phyloP scores from a whole-genome alignment of 768 basidiomycete species.

The Galerina sulciceps region DNA sequence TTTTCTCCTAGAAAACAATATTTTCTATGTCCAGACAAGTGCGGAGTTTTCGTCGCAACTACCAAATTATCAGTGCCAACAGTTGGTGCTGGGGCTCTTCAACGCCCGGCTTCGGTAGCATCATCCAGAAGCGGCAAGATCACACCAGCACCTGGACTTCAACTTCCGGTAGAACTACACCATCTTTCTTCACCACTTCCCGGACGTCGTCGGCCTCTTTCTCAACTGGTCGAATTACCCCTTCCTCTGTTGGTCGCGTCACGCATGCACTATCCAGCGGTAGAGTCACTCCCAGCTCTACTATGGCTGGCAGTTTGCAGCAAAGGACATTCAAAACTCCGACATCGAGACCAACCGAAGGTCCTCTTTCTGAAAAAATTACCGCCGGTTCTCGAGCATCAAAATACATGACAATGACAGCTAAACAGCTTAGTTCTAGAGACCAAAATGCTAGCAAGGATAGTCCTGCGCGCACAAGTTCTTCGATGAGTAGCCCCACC shows the following conservation, averaged over 20 bases:
- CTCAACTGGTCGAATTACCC: constrained; percentile 43
- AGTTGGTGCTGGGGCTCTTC: constrained; percentile 52
- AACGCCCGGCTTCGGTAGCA: constrained; percentile 78
- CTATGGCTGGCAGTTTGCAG: constrained; percentile 37
- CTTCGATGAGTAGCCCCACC: constrained; percentile 26
- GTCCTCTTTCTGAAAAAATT: constrained; percentile 49
- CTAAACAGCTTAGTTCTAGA: constrained; percentile 71
- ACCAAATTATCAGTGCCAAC: constrained; percentile 83
- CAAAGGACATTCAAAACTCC: constrained; percentile 36
- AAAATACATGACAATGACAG: constrained; percentile 84
- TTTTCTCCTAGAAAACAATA: constrained; percentile 66
- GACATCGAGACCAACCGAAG: constrained; percentile 29
- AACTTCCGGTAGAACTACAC: constrained; percentile 53
- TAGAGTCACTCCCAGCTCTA: constrained; percentile 40
- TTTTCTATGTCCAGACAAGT: constrained; percentile 82
- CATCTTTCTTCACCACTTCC: constrained; percentile 41
- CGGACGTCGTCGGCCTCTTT: constrained; percentile 40
- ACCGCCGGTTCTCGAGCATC: constrained; percentile 86
- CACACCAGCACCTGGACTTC: constrained; percentile 48
- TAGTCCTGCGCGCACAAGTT: constrained; percentile 33
- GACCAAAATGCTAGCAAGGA: constrained; percentile 27
- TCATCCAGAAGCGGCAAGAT: constrained; percentile 68
- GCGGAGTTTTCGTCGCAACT: constrained; percentile 89
- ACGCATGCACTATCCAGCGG: constrained; percentile 49
- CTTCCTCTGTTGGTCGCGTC: constrained; percentile 49